Evolutionary conservation across 257 asterid species (phyloP).

Genomic region (Solanum virginianum): DNA sequence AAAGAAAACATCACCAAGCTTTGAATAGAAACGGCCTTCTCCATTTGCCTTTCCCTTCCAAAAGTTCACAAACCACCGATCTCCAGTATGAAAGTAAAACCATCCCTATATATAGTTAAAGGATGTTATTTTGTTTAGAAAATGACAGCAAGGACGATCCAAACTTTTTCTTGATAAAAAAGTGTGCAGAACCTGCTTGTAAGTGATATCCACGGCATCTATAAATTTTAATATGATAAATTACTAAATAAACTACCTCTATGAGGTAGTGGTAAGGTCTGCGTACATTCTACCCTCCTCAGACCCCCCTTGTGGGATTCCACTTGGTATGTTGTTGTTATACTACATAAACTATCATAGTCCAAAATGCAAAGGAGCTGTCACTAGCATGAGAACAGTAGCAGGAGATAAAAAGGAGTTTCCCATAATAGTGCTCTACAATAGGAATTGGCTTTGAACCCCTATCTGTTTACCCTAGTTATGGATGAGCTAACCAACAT

Average conservation of each 20-base stretch:
- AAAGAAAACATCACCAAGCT: constrained; percentile 68
- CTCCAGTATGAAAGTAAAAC: constrained; percentile 89
- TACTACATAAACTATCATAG: not conserved
- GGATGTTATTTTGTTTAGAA: not conserved
- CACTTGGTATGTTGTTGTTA: too few species aligned
- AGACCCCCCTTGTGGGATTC: too few species aligned
- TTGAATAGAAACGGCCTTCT: constrained; percentile 88
- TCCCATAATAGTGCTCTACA: not conserved
- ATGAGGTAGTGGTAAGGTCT: too few species aligned
- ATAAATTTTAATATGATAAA: not conserved
- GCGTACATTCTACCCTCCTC: too few species aligned
- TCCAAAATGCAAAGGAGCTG: not conserved
- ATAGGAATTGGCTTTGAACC: not conserved
- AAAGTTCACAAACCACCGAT: constrained; percentile 85
- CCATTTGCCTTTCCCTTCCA: constrained; percentile 99
- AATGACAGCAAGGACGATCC: not conserved
- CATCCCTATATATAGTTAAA: constrained; percentile 50
- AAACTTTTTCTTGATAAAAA: not conserved
- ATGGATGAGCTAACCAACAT: not conserved
- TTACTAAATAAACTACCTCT: not conserved
- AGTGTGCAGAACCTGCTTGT: not conserved
- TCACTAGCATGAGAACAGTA: not conserved
- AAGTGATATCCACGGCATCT: not conserved
- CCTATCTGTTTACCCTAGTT: not conserved
- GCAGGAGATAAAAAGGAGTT: not conserved